Percentiles rank a stretch among this genome's conserved stretches.
These are phyloP conservation scores for Dothideomycetes sp. DNA, from an alignment of 2,329 filamentous ascomycete species.

Conservation along the genomic window DNA sequence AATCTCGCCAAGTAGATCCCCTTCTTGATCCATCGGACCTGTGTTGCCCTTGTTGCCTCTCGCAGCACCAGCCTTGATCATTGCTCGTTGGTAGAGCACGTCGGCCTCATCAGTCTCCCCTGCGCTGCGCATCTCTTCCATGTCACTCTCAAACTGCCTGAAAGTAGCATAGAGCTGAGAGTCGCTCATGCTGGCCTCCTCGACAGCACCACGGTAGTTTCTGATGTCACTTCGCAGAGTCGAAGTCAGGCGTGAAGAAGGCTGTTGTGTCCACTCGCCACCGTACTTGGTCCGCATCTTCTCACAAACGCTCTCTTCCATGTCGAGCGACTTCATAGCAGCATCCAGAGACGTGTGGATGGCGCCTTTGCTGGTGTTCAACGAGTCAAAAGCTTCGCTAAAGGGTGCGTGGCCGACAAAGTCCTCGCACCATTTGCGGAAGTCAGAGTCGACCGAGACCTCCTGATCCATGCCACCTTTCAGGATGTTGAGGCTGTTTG, in stretches of 20 bases:
- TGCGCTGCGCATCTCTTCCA: slow-evolving; percentile 89
- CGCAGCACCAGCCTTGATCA: slow-evolving; percentile 62
- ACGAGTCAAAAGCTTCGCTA: slow-evolving; percentile 62
- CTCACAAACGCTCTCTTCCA: slow-evolving; percentile 96
- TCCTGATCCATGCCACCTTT: slow-evolving; percentile 91
- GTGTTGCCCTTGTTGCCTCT: slow-evolving; percentile 43
- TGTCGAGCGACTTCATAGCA: slow-evolving; percentile 79
- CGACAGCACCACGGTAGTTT: slow-evolving; percentile 78
- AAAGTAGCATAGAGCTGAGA: slow-evolving; percentile 72
- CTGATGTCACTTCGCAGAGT: slow-evolving; percentile 79
- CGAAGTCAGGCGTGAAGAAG: slow-evolving; percentile 77
- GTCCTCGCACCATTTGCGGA: slow-evolving; percentile 87
- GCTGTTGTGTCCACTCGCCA: slow-evolving; percentile 91
- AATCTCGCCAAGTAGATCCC: slow-evolving; percentile 81
- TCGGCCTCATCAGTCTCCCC: slow-evolving; percentile 80
- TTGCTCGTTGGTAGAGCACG: slow-evolving; percentile 74
- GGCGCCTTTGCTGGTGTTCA: slow-evolving; percentile 66
- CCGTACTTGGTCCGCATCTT: slow-evolving; percentile 99
- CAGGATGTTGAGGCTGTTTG: slow-evolving; percentile 76
- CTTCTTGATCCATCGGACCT: too few species aligned
- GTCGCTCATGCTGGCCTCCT: slow-evolving; percentile 82
- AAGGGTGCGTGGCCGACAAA: slow-evolving; percentile 79
- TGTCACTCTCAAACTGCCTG: slow-evolving; percentile 74
- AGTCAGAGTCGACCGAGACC: slow-evolving; percentile 78
- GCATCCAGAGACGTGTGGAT: slow-evolving; percentile 64